Base-by-base conservation (phyloP, 257 asterid species). In the Fraxinus quadrangulata region DNA sequence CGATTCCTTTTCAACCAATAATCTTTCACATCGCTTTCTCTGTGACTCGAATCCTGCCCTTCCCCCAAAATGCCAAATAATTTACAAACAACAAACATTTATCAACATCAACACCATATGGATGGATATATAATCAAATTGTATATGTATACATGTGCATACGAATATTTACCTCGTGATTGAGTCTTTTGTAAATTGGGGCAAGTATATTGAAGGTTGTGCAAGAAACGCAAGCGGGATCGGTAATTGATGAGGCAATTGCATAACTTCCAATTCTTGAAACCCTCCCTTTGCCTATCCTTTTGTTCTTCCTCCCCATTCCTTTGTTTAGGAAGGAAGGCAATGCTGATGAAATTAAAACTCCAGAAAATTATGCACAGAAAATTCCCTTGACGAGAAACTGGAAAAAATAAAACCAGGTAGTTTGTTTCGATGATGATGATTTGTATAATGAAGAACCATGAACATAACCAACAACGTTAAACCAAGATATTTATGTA, bases 181-280 rank as follows among this genome's bases (percentile, higher is more conserved):
- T 83, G 71, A 96, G 92, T 33, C 99, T 86, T 77, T 96, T 96
- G 89, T 96, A 96, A 79, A 96, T 96, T 8, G 99, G 99, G 4
- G 99, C 99, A 8, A 96, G 94, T 75, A 96, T 96, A 80, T 96
- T 96, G 85, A 96, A 96, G 3, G 99, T 96, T 31, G 99, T 96
- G 86, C 99, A 96, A 6, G 99, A 96, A 85, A 96, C 83, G 71
- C 87, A 89, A 42, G 89, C 77, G 56, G 97, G 97, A 75, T 96
- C 99, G 30, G 87, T 85, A 73, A 90, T 88, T 3, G 97, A 86
- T 0, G 97, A 92, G 4, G 98, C 93, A 26, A 93, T 90, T 1
- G 98, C 96, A 75, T 92, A 93, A 75, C 87, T 89, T 54, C 99
- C 97, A 59, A 90, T 89, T 85, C 92, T 86, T 14, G 97, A 86